Evolutionary conservation across 2,329 filamentous ascomycete species (phyloP).

Genomic region (Verticillium alfalfae): DNA sequence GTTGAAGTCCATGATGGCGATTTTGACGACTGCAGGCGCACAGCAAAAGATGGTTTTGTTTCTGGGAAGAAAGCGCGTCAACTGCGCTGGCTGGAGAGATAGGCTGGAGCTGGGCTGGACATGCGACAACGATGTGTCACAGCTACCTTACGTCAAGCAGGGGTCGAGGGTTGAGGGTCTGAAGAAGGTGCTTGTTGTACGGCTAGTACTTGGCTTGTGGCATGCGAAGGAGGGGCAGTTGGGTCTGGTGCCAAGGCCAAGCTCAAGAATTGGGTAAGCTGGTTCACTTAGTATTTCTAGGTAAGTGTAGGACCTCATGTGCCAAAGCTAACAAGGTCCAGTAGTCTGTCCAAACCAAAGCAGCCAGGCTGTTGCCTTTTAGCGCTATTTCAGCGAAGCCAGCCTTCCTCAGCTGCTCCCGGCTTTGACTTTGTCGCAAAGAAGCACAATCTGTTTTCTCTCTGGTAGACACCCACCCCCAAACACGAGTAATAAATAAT

Average conservation of each 20-base stretch:
- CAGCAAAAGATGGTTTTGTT: neutral
- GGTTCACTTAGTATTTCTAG: too few species aligned
- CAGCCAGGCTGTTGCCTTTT: too few species aligned
- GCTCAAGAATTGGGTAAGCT: too few species aligned
- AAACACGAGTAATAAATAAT: too few species aligned
- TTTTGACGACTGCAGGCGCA: neutral
- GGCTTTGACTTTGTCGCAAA: too few species aligned
- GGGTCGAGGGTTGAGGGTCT: neutral
- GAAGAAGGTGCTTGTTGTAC: neutral
- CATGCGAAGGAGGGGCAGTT: neutral
- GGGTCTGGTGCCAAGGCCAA: neutral
- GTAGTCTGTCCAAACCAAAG: too few species aligned
- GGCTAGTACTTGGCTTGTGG: neutral
- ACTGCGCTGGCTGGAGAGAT: neutral
- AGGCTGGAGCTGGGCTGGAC: neutral
- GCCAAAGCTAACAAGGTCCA: too few species aligned
- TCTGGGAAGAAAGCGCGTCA: neutral
- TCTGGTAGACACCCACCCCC: too few species aligned
- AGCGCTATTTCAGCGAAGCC: too few species aligned
- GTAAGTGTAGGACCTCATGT: too few species aligned
- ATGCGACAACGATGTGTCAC: neutral
- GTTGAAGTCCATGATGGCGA: slow-evolving; percentile 55
- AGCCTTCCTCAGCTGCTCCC: too few species aligned
- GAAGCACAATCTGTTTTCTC: too few species aligned
- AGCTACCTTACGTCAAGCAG: neutral